Percentiles rank a stretch among this genome's conserved stretches.
Evolutionary conservation across 352 stramenopile species (phyloP).

Genomic region (Pythium plurisporium): DNA sequence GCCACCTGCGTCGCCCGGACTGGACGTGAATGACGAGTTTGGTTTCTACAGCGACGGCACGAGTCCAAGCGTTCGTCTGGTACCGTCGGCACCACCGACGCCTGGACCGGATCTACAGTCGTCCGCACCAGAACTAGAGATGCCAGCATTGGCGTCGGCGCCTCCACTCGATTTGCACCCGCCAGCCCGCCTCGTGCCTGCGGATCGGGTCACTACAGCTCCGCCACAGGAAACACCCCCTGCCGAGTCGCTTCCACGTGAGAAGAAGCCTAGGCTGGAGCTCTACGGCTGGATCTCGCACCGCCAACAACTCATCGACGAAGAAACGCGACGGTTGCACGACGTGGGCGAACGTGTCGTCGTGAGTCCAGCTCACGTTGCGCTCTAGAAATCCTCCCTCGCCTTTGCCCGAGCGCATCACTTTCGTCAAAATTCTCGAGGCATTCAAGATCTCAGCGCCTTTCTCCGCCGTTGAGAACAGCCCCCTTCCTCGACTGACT

Average conservation of each 20-base stretch:
- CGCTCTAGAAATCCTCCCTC: too few relatives aligned
- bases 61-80: background rate
- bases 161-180: too few relatives aligned
- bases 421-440: too few relatives aligned
- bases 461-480: too few relatives aligned
- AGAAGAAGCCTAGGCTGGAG: background rate
- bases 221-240: background rate
- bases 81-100: background rate
- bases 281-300: slow-evolving; percentile 8
- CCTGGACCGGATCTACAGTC: background rate
- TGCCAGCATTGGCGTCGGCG: too few relatives aligned
- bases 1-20: background rate
- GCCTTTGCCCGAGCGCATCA: too few relatives aligned
- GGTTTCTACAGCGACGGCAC: background rate
- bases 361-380: too few relatives aligned
- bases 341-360: too few relatives aligned
- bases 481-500: too few relatives aligned
- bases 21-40: background rate
- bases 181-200: too few relatives aligned
- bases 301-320: slow-evolving; percentile 5
- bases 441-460: too few relatives aligned
- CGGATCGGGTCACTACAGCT: background rate
- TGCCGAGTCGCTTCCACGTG: too few relatives aligned
- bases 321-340: background rate
- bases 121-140: background rate